Percentiles rank a stretch among this genome's conserved stretches.
These are phyloP conservation scores for Fusarium kyushuense DNA, from an alignment of 2,329 filamentous ascomycete species.

Conservation along the genomic window DNA sequence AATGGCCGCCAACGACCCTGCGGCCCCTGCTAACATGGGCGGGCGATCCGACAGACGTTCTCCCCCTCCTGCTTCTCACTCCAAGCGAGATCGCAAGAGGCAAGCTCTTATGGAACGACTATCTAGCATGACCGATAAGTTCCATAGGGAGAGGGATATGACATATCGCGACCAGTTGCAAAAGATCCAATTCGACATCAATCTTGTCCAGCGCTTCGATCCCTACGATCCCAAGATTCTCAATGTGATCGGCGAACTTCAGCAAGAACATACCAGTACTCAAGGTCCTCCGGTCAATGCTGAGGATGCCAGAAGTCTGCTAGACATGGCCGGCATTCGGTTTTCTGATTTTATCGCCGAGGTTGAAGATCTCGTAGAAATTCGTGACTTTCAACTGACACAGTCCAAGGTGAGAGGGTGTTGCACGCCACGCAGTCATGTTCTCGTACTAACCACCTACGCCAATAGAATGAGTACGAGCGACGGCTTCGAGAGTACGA, in stretches of 20 bases:
- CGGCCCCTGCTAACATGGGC: conserved; percentile 50
- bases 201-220: conserved; percentile 85
- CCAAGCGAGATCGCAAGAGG: conserved; percentile 91
- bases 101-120: conserved; percentile 85
- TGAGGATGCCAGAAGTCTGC: conserved; percentile 65
- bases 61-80: conserved; percentile 61
- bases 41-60: conserved; percentile 55
- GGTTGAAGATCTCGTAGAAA: conserved; percentile 88
- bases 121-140: conserved; percentile 78
- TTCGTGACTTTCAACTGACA: conserved; percentile 85
- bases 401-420: conserved; percentile 77
- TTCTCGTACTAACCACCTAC: conserved; percentile 30
- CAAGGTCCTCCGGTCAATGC: conserved; percentile 55
- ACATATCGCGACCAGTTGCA: conserved; percentile 91
- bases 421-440: conserved; percentile 1
- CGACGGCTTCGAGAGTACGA: conserved; percentile 70
- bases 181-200: conserved; percentile 91
- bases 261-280: conserved; percentile 65
- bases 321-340: conserved; percentile 83
- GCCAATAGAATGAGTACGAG: conserved; percentile 69
- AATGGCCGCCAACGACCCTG: conserved; percentile 58
- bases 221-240: conserved; percentile 80
- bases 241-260: conserved; percentile 75
- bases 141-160: conserved; percentile 82
- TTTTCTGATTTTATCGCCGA: conserved; percentile 89